These are phyloP conservation scores for Umbellularia californica DNA, from an alignment of 164 flowering plant genomes.

Conservation along the genomic window DNA sequence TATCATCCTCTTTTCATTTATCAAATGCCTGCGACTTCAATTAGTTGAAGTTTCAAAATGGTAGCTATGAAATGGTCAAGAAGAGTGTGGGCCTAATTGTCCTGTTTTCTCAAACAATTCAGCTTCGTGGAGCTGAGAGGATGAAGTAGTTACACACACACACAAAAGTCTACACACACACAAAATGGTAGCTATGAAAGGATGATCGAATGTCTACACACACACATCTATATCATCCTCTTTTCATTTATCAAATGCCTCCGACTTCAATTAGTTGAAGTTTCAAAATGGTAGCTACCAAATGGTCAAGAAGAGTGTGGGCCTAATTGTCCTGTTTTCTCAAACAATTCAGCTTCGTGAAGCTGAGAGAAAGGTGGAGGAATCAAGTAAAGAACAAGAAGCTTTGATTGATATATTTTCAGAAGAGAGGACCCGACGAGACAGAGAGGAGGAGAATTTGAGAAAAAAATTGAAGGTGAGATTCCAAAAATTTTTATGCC, in stretches of 20 bases:
- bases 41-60: not conserved
- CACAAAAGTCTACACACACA: no score
- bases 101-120: constrained; percentile 2
- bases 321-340: constrained; percentile 17
- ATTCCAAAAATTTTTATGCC: not conserved
- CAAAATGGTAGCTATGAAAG: no score
- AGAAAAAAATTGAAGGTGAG: constrained; percentile 64
- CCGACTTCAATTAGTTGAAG: not conserved
- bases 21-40: no score
- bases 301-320: constrained; percentile 58
- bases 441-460: constrained; percentile 61
- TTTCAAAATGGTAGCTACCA: constrained; percentile 48
- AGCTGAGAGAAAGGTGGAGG: constrained; percentile 40
- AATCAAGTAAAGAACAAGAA: constrained; percentile 68
- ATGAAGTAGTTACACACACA: no score
- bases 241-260: not conserved
- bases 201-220: no score
- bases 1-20: no score
- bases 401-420: constrained; percentile 59
- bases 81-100: constrained; percentile 42
- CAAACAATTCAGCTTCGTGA: constrained; percentile 41
- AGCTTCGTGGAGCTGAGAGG: constrained; percentile 41
- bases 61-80: constrained; percentile 73
- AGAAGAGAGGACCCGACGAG: constrained; percentile 71
- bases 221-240: no score